These are phyloP conservation scores for Podila minutissima DNA, from an alignment of 192 early-diverging fungal species.

Conservation along the genomic window DNA sequence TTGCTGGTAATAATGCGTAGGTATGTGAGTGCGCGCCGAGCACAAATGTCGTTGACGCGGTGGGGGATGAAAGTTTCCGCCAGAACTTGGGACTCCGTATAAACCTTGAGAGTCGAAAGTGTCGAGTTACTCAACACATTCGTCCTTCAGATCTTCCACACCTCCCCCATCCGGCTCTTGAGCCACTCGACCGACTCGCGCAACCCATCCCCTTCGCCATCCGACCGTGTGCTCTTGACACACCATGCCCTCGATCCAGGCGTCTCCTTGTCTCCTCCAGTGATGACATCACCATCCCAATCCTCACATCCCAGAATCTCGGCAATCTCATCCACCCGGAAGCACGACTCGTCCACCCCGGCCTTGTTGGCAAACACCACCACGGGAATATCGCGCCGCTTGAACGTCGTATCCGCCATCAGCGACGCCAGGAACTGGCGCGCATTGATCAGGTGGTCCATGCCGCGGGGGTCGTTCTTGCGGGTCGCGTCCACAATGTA, in stretches of 20 bases:
- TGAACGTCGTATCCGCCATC: conserved; percentile 25
- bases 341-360: conserved; percentile 36
- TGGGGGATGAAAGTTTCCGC: no score
- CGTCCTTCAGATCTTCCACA: conserved; percentile 17
- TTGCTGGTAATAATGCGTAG: no score
- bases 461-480: conserved; percentile 45
- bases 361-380: conserved; percentile 52
- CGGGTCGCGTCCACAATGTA: conserved; percentile 48
- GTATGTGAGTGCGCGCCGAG: no score
- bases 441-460: conserved; percentile 39
- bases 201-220: conserved; percentile 39
- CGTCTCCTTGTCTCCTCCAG: conserved; percentile 1
- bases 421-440: conserved; percentile 37
- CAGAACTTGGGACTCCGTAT: no score
- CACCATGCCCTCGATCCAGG: conserved; percentile 28
- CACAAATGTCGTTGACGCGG: no score
- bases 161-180: conserved; percentile 51
- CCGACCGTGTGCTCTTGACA: conserved; percentile 45
- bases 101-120: not conserved
- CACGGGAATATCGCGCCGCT: conserved; percentile 25
- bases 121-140: not conserved
- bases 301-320: conserved; percentile 48
- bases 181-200: conserved; percentile 45
- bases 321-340: conserved; percentile 47
- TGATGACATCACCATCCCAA: conserved; percentile 19